Percentiles rank a stretch among this genome's conserved stretches.
Evolutionary conservation across 2,329 filamentous ascomycete species (phyloP).

Genomic region (Calonectria honghensis): DNA sequence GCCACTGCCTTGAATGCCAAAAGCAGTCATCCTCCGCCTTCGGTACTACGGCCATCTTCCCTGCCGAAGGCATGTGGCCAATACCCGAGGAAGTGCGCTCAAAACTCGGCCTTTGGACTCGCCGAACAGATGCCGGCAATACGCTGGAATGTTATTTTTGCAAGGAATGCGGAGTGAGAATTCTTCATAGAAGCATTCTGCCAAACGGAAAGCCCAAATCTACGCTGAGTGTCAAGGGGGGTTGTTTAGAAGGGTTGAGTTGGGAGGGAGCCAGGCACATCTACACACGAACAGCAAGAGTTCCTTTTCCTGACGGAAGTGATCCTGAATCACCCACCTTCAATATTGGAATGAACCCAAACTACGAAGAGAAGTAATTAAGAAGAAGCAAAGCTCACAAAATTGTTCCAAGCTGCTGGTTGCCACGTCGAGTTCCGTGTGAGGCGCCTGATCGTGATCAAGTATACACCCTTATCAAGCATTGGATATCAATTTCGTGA

Average conservation of each 20-base stretch:
- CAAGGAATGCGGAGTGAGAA: slow-evolving; percentile 65
- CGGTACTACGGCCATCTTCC: slow-evolving; percentile 67
- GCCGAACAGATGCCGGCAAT: slow-evolving; percentile 63
- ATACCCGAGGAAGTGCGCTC: slow-evolving; percentile 57
- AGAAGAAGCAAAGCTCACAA: not conserved
- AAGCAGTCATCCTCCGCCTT: slow-evolving; percentile 67
- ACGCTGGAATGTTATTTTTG: slow-evolving; percentile 67
- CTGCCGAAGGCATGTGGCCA: slow-evolving; percentile 63
- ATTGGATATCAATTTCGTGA: not conserved
- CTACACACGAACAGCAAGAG: slow-evolving; percentile 65
- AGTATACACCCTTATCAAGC: not conserved
- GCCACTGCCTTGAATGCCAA: slow-evolving; percentile 68
- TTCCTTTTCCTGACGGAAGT: slow-evolving; percentile 64
- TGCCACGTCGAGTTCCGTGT: not conserved
- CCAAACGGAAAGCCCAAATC: slow-evolving; percentile 61
- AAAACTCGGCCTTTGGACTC: slow-evolving; percentile 61
- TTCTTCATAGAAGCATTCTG: slow-evolving; percentile 66
- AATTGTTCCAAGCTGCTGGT: not conserved
- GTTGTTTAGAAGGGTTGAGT: slow-evolving; percentile 64
- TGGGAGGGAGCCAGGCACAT: slow-evolving; percentile 66
- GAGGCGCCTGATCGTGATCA: not conserved
- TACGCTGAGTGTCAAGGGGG: slow-evolving; percentile 68
- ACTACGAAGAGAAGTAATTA: not conserved
- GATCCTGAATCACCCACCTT: slow-evolving; percentile 46
- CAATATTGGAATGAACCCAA: slow-evolving; percentile 8